Percentiles rank a stretch among this genome's conserved stretches.
These are phyloP conservation scores for Teratosphaeria destructans DNA, from an alignment of 2,329 filamentous ascomycete genomes.

Conservation along the genomic window DNA sequence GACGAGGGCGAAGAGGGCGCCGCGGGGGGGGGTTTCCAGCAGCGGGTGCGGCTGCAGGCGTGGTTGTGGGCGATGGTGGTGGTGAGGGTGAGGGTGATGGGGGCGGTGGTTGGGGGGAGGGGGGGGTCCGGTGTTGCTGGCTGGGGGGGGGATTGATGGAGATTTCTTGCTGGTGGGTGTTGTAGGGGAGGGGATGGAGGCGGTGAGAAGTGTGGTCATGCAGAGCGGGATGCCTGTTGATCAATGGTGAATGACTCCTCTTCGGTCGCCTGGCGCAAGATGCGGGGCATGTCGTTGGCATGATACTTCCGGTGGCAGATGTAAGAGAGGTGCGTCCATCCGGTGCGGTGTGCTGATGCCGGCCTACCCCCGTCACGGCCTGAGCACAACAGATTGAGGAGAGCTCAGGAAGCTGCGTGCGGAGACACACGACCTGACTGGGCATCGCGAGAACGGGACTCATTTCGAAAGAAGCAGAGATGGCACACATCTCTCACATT, in stretches of 20 bases:
- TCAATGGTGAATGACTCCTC: neutral
- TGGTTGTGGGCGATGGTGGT: conserved; percentile 58
- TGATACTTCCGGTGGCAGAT: neutral
- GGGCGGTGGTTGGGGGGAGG: no score
- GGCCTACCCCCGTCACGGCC: neutral
- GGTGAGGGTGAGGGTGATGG: conserved; percentile 48
- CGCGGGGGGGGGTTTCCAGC: conserved; percentile 57
- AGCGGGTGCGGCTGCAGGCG: conserved; percentile 61
- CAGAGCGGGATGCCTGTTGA: no score
- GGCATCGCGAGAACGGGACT: neutral
- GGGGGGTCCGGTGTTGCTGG: no score
- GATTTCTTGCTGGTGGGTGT: no score
- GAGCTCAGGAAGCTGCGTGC: neutral
- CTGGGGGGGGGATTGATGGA: neutral
- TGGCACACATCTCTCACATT: neutral
- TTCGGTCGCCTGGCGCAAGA: neutral
- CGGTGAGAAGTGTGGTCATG: no score
- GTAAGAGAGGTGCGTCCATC: neutral
- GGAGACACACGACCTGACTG: neutral
- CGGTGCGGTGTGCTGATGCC: neutral
- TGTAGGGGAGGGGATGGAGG: no score
- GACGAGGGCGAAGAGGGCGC: conserved; percentile 54
- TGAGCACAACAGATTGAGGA: neutral
- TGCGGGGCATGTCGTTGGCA: neutral
- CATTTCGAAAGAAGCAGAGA: neutral